Conservation (phyloP, 495 filamentous ascomycete genomes). For the Talaromyces thailandensis region DNA sequence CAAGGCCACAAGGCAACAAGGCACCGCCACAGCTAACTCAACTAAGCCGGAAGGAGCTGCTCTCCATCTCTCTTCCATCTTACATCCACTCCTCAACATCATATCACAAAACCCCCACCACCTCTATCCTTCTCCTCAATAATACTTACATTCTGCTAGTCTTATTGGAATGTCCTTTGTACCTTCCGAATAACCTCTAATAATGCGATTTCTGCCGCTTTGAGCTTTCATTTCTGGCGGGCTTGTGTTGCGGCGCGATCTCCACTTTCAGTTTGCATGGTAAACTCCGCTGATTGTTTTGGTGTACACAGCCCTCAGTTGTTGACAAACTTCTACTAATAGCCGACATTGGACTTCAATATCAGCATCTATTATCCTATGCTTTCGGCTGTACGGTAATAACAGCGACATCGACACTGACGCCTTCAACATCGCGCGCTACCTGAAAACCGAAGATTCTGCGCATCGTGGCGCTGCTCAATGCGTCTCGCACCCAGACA, state of each 20-base stretch:
- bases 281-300: not conserved
- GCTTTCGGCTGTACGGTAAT: not conserved
- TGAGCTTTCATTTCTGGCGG: not conserved
- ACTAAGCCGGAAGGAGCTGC: not conserved
- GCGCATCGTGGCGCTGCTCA: not conserved
- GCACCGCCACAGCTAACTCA: not conserved
- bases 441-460: not conserved
- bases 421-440: not conserved
- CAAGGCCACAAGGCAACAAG: not conserved
- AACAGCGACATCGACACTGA: not conserved
- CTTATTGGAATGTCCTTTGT: not conserved
- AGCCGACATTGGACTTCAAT: not conserved
- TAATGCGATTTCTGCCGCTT: not conserved
- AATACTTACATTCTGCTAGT: not conserved
- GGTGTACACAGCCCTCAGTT: not conserved
- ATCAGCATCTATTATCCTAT: not conserved
- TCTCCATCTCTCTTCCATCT: not conserved
- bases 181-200: not conserved
- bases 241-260: not conserved
- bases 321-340: not conserved
- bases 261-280: slow-evolving; percentile 3
- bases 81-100: not conserved
- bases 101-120: not conserved
- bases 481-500: not conserved
- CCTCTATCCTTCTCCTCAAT: not conserved